These are phyloP conservation scores for Gaillardinia entomophila DNA, from an alignment of 805 yeast genomes.

Conservation along the genomic window DNA sequence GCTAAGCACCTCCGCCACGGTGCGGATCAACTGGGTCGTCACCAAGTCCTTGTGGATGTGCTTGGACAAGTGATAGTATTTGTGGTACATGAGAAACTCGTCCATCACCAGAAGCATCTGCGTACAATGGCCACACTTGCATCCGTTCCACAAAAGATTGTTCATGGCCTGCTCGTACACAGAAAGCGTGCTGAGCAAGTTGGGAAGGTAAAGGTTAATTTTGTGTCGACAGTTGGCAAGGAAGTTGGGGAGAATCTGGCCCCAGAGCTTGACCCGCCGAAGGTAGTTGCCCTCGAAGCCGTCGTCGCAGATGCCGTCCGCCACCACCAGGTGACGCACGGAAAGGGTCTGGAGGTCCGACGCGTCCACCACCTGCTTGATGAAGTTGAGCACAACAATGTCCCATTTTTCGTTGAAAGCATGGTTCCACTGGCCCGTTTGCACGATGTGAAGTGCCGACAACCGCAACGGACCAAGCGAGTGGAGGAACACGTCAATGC, in stretches of 20 bases:
- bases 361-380: slow-evolving; percentile 18
- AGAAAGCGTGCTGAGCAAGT: slow-evolving; percentile 51
- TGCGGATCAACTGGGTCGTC: slow-evolving; percentile 50
- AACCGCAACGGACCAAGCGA: slow-evolving; percentile 13
- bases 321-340: slow-evolving; percentile 55
- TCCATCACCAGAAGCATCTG: slow-evolving; percentile 49
- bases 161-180: slow-evolving; percentile 70
- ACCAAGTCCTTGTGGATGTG: slow-evolving; percentile 55
- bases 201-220: slow-evolving; percentile 49
- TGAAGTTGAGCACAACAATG: slow-evolving; percentile 33
- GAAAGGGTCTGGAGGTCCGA: slow-evolving; percentile 35
- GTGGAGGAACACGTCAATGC: slow-evolving; percentile 38
- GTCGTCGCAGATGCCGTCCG: slow-evolving; percentile 51
- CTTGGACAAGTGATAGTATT: slow-evolving; percentile 43
- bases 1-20: slow-evolving; percentile 4
- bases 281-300: slow-evolving; percentile 72
- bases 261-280: slow-evolving; percentile 51
- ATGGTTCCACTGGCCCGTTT: slow-evolving; percentile 25
- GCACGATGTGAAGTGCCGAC: slow-evolving; percentile 27
- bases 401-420: slow-evolving; percentile 43
- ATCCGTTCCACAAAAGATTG: slow-evolving; percentile 73
- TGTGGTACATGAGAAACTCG: slow-evolving; percentile 57
- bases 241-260: slow-evolving; percentile 40
- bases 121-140: slow-evolving; percentile 56
- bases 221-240: slow-evolving; percentile 20